A percentile compares a stretch with the other conserved stretches of the same genome.
Evolutionary conservation across 345 rosid species (phyloP).

Genomic region (Adansonia digitata): DNA sequence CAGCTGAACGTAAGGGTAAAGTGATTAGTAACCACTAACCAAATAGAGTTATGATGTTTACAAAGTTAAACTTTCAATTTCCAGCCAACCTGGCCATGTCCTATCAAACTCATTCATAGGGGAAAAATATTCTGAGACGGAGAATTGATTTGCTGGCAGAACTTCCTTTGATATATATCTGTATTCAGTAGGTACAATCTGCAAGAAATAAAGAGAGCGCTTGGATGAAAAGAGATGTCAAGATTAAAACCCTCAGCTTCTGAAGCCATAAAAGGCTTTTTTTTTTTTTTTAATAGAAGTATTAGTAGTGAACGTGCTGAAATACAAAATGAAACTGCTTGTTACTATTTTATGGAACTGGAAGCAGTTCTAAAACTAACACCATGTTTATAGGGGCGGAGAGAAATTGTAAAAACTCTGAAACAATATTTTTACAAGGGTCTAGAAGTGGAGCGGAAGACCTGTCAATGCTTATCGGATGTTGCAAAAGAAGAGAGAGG

Average conservation of each 20-base stretch:
- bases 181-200: slow-evolving; percentile 98
- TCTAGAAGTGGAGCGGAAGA: not conserved
- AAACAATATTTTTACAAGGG: not conserved
- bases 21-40: not conserved
- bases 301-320: not conserved
- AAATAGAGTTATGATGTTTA: not conserved
- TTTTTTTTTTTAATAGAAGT: too few species aligned
- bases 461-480: not conserved
- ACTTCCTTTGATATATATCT: slow-evolving; percentile 79
- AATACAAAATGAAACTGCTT: not conserved
- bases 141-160: slow-evolving; percentile 85
- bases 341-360: not conserved
- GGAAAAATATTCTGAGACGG: slow-evolving; percentile 87
- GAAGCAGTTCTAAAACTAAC: not conserved
- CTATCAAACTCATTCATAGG: slow-evolving; percentile 67
- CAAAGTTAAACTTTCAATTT: not conserved
- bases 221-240: not conserved
- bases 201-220: slow-evolving; percentile 17
- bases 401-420: not conserved
- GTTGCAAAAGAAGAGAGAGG: not conserved
- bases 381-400: not conserved
- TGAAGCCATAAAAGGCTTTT: not conserved
- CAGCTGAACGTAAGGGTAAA: slow-evolving; percentile 44
- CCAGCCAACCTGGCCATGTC: slow-evolving; percentile 87
- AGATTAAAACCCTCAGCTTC: not conserved